A percentile compares a stretch with the other conserved stretches of the same genome.
These are phyloP conservation scores for Crotalaria pallida DNA, from an alignment of 306 rosid genomes.

Conservation along the genomic window DNA sequence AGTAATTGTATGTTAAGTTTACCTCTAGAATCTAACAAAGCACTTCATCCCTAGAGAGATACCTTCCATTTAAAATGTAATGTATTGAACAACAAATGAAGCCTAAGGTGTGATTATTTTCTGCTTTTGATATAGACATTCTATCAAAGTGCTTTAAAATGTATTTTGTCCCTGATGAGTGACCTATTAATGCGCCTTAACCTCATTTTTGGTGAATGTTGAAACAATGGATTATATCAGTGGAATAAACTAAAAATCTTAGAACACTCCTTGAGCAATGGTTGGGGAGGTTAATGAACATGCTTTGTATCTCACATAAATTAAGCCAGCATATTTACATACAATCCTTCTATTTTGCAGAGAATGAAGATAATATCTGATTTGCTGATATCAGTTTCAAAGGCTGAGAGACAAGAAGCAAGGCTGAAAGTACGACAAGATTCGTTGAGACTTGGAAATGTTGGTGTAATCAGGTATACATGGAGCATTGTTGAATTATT, in stretches of 20 bases:
- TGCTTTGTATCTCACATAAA: not conserved
- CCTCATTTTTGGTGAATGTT: not conserved
- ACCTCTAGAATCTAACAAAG: not conserved
- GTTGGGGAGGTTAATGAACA: not conserved
- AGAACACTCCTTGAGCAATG: not conserved
- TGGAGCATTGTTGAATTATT: not conserved
- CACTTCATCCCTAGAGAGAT: not conserved
- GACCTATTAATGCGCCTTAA: not conserved
- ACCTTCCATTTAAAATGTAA: constrained; percentile 11
- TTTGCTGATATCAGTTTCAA: constrained; percentile 92
- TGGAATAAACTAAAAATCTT: constrained; percentile 13
- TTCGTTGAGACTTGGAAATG: constrained; percentile 95
- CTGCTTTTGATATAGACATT: not conserved
- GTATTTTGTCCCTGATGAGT: not conserved
- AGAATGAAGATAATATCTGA: constrained; percentile 87
- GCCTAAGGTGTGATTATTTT: constrained; percentile 64
- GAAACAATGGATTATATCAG: not conserved
- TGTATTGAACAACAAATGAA: constrained; percentile 50
- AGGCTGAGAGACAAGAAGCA: constrained; percentile 96
- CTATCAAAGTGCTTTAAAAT: not conserved
- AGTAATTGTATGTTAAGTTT: not conserved
- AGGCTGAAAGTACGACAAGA: constrained; percentile 97
- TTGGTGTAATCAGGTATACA: constrained; percentile 85
- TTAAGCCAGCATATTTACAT: constrained; percentile 19
- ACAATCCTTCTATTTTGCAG: constrained; percentile 47